Conservation (phyloP, 2,329 filamentous ascomycete genomes). For the Blastomyces emzantsi region DNA sequence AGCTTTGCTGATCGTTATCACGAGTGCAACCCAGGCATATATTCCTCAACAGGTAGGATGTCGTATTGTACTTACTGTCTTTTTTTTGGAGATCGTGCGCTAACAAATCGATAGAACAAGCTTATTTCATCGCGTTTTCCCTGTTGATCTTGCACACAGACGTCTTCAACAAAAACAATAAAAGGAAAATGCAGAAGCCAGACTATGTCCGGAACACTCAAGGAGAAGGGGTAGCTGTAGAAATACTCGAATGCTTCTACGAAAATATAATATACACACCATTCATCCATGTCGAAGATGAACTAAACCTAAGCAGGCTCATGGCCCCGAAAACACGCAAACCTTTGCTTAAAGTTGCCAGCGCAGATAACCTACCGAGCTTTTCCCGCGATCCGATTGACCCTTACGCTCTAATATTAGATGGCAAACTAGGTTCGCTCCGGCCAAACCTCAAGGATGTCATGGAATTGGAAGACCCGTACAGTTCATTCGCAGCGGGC, state of each 20-base stretch:
- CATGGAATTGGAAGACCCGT: slow-evolving; percentile 85
- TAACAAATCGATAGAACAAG: slow-evolving; percentile 54
- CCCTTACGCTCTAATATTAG: slow-evolving; percentile 88
- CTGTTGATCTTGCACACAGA: slow-evolving; percentile 94
- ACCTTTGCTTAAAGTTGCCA: slow-evolving; percentile 57
- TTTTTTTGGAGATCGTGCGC: slow-evolving; percentile 5
- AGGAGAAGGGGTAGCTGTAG: slow-evolving; percentile 85
- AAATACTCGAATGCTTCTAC: slow-evolving; percentile 92
- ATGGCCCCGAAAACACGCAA: slow-evolving; percentile 63
- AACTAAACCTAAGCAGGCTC: slow-evolving; percentile 60
- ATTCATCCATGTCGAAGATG: slow-evolving; percentile 95
- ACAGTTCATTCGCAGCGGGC: slow-evolving; percentile 73
- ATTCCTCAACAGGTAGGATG: slow-evolving; percentile 56
- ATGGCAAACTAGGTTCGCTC: slow-evolving; percentile 73
- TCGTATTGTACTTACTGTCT: neutral
- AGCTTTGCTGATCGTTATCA: slow-evolving; percentile 95
- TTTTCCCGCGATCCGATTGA: slow-evolving; percentile 77
- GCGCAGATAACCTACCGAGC: slow-evolving; percentile 55
- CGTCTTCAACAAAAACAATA: slow-evolving; percentile 99
- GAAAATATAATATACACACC: slow-evolving; percentile 98
- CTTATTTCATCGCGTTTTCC: slow-evolving; percentile 97
- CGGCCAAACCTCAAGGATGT: slow-evolving; percentile 84
- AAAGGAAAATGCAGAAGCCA: slow-evolving; percentile 93
- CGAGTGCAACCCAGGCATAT: slow-evolving; percentile 96
- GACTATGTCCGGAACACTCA: slow-evolving; percentile 95